Base-by-base conservation (phyloP, 2,329 filamentous ascomycete genomes). In the Aspergillus transmontanensis region DNA sequence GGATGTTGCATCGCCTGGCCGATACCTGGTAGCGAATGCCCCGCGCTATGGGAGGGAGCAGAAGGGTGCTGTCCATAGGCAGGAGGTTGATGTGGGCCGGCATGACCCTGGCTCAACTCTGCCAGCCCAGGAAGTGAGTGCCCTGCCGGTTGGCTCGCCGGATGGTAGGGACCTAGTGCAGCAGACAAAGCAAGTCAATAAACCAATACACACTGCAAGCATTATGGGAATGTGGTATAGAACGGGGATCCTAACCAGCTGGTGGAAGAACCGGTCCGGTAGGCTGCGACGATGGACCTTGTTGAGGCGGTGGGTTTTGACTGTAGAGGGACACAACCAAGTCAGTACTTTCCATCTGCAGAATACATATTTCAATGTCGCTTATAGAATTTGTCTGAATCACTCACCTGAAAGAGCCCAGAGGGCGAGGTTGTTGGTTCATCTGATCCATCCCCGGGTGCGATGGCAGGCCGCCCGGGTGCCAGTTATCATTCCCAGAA, bases 61-160 rank as follows among this genome's bases (percentile, higher is more conserved):
- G 76, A 71, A 50, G 75, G 73, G 60, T 80, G 79, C 57, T 80
- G 81, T 61, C 76, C 77, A 65, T 81, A 82, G 32, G 79, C 74
- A 36, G 78, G 72, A 41, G 76, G 76, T 64, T 79, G 78, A 63
- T 79, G 77, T 21, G 77, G 76, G 65, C 73, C 76, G 58, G 75
- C 76, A 63, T 80, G 77, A 36, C 75, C 76, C 68, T 82, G 80
- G 64, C 79, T 82, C 67, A 82, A 66, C 66, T 82, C 80, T 62
- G 80, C 80, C 62, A 82, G 69, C 28, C 78, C 80, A 41, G 80
- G 81, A 51, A 82, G 75, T 34, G 78, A 81, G 60, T 82, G 80
- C n/a, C 78, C 76, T 43, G 79, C 75, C 16, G 78, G 71, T 66
- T 81, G 79, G 66, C 72, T 75, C 60, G 68, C 73, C 58, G 77